phyloP scores from a whole-genome alignment of 805 yeast species.

The Metahyphopichia silvanorum region DNA sequence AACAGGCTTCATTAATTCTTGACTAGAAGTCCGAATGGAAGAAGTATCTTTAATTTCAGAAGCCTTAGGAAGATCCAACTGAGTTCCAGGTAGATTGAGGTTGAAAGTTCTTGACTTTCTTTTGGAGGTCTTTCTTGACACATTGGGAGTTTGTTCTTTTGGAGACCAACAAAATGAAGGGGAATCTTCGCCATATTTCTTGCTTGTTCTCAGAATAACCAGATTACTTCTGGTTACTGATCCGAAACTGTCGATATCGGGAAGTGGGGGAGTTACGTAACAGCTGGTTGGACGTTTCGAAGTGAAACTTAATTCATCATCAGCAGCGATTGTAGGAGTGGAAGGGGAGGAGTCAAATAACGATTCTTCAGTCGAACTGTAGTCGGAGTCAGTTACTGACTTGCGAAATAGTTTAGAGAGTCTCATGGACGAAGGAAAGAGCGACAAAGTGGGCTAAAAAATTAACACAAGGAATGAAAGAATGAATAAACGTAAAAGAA shows the following conservation, averaged over 20 bases:
- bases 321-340: slow-evolving; percentile 1
- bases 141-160: too few relatives aligned
- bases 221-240: not conserved
- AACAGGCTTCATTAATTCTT: too few relatives aligned
- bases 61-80: too few relatives aligned
- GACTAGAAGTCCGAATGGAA: not conserved
- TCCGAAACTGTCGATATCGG: not conserved
- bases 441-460: not conserved
- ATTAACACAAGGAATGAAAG: not conserved
- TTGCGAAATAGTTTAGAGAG: not conserved
- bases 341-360: slow-evolving; percentile 12
- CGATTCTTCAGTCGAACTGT: slow-evolving; percentile 5
- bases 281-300: slow-evolving; percentile 12
- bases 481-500: too few relatives aligned
- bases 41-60: too few relatives aligned
- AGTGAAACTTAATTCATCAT: slow-evolving; percentile 1
- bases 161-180: too few relatives aligned
- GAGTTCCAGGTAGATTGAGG: too few relatives aligned
- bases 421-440: slow-evolving; percentile 1
- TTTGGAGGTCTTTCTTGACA: too few relatives aligned
- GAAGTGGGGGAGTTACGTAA: slow-evolving; percentile 15
- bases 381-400: slow-evolving; percentile 1
- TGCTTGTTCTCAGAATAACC: too few relatives aligned
- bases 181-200: too few relatives aligned
- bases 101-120: too few relatives aligned